A percentile compares a stretch with the other conserved stretches of the same genome.
These are phyloP conservation scores for Pestalotiopsis sp. DNA, from an alignment of 2,329 filamentous ascomycete genomes.

Conservation along the genomic window DNA sequence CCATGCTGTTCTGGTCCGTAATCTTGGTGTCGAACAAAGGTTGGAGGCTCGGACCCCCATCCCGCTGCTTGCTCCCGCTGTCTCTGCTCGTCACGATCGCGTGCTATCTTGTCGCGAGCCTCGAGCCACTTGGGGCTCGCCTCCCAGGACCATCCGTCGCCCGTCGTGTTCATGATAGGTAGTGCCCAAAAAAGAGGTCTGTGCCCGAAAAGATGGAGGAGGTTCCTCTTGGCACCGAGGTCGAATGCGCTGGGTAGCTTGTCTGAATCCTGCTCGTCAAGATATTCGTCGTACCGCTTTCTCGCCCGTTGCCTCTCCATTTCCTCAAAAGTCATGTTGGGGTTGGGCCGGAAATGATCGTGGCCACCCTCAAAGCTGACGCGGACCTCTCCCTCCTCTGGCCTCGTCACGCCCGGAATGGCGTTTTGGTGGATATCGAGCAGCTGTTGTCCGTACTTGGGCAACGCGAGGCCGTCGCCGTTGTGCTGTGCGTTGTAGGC, in stretches of 20 bases:
- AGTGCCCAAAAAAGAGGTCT: conserved; percentile 74
- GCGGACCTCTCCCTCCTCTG: conserved; percentile 75
- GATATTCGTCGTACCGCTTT: conserved; percentile 69
- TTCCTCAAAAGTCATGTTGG: conserved; percentile 57
- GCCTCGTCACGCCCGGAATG: conserved; percentile 76
- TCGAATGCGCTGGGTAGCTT: conserved; percentile 94
- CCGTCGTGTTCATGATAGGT: conserved; percentile 82
- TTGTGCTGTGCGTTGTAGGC: conserved; percentile 60
- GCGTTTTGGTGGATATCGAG: conserved; percentile 82
- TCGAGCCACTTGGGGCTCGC: conserved; percentile 78
- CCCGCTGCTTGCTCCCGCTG: conserved; percentile 67
- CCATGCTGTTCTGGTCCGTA: conserved; percentile 30
- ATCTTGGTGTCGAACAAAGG: conserved; percentile 22
- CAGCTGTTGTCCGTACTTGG: conserved; percentile 71
- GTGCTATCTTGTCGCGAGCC: conserved; percentile 65
- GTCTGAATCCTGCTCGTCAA: conserved; percentile 86
- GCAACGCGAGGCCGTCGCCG: conserved; percentile 52
- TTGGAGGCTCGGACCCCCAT: conserved; percentile 55
- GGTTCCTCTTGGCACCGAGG: conserved; percentile 79
- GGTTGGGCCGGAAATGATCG: conserved; percentile 42
- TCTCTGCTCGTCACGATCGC: conserved; percentile 62
- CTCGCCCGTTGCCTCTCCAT: conserved; percentile 57
- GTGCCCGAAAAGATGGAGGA: conserved; percentile 80
- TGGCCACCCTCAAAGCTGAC: conserved; percentile 37
- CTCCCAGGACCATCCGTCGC: conserved; percentile 95